These are phyloP conservation scores for Amphicarpaea edgeworthii DNA, from an alignment of 306 rosid genomes.

Conservation along the genomic window DNA sequence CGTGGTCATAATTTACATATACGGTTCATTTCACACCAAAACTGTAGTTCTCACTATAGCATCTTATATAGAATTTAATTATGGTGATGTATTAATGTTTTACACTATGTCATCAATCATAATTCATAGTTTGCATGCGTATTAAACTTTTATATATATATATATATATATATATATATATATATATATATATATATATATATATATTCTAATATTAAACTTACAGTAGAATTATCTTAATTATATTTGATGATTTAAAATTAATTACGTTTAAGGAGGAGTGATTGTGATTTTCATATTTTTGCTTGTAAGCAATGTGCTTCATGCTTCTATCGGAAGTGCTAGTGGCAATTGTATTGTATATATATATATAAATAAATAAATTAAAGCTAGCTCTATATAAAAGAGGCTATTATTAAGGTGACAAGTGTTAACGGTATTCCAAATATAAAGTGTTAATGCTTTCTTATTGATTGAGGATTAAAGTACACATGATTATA, in stretches of 20 bases:
- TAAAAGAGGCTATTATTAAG: not conserved
- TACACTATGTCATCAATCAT: too few relatives aligned
- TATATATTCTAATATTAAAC: not conserved
- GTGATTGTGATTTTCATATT: not conserved
- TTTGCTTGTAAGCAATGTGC: not conserved
- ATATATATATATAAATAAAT: too few relatives aligned
- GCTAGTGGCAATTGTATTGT: not conserved
- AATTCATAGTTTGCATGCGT: too few relatives aligned
- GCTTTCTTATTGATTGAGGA: conserved; percentile 10
- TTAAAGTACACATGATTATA: conserved; percentile 51
- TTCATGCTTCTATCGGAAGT: not conserved
- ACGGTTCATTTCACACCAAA: not conserved
- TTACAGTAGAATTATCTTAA: not conserved
- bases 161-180: too few relatives aligned
- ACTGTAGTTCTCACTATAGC: not conserved
- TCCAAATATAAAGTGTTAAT: conserved; percentile 16
- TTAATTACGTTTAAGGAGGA: not conserved
- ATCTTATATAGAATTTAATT: not conserved
- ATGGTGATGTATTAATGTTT: too few relatives aligned
- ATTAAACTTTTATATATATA: too few relatives aligned
- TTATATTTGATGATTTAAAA: not conserved
- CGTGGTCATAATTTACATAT: not conserved
- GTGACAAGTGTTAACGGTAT: conserved; percentile 42
- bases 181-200: too few relatives aligned
- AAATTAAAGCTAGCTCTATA: not conserved